These are phyloP conservation scores for Peltaster fructicola DNA, from an alignment of 2,329 filamentous ascomycete species.

Conservation along the genomic window DNA sequence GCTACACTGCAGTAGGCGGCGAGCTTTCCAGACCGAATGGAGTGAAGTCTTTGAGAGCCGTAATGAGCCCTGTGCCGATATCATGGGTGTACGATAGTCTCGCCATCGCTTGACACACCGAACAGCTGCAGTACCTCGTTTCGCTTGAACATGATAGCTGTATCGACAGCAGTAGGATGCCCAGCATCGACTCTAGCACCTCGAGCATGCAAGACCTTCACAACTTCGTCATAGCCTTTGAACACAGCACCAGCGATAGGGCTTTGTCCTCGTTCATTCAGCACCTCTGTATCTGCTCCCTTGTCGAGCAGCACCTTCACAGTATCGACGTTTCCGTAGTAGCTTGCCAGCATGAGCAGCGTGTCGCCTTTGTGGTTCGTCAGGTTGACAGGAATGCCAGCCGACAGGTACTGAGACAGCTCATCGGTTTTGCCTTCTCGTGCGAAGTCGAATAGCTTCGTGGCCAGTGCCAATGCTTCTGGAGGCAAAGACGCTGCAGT, in stretches of 20 bases:
- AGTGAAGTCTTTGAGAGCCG: too few species aligned
- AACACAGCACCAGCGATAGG: slow-evolving; percentile 56
- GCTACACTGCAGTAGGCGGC: too few species aligned
- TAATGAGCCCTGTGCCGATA: too few species aligned
- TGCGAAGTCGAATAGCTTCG: slow-evolving; percentile 49
- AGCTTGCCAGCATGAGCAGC: slow-evolving; percentile 57
- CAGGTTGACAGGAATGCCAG: slow-evolving; percentile 50
- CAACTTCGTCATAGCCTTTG: slow-evolving; percentile 48
- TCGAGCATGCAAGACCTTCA: slow-evolving; percentile 33
- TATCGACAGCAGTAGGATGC: slow-evolving; percentile 29
- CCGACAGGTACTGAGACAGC: slow-evolving; percentile 45
- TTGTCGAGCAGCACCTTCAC: slow-evolving; percentile 42
- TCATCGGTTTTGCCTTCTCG: slow-evolving; percentile 39
- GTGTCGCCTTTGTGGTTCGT: slow-evolving; percentile 59
- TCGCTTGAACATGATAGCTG: slow-evolving; percentile 29
- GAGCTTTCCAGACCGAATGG: too few species aligned
- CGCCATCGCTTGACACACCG: too few species aligned
- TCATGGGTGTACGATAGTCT: too few species aligned
- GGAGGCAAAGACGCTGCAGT: slow-evolving; percentile 36
- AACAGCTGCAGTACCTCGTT: slow-evolving; percentile 19
- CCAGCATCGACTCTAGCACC: slow-evolving; percentile 25
- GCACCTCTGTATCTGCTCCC: slow-evolving; percentile 47
- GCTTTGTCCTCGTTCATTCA: slow-evolving; percentile 53
- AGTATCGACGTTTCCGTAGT: slow-evolving; percentile 46
- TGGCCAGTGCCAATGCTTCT: slow-evolving; percentile 47